Conservation (phyloP, 176 grass and related monocot genomes). For the Metroxylon sagu region DNA sequence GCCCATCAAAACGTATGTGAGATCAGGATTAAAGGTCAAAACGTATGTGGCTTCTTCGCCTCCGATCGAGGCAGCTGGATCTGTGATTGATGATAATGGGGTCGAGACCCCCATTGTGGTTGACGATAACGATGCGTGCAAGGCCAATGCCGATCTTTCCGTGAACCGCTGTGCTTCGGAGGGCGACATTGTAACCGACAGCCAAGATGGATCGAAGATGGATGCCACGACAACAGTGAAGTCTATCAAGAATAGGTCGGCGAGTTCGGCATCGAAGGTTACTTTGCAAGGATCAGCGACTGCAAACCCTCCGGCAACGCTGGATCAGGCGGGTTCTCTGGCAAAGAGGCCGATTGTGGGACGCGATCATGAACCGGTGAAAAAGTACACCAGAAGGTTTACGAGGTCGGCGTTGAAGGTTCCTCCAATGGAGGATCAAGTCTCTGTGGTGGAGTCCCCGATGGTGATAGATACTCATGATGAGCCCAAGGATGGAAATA, state of each 20-base stretch:
- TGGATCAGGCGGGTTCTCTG: neutral
- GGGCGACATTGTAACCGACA: neutral
- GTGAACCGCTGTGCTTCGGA: neutral
- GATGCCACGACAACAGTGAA: neutral
- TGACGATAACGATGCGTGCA: neutral
- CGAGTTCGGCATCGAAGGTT: neutral
- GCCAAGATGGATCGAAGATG: neutral
- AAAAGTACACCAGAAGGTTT: constrained; percentile 28
- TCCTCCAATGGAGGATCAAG: constrained; percentile 21
- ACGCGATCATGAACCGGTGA: neutral
- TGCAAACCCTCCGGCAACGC: neutral
- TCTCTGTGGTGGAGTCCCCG: neutral
- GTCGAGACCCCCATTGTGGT: neutral
- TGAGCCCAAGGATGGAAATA: neutral
- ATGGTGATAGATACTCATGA: constrained; percentile 3
- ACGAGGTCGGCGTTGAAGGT: constrained; percentile 29
- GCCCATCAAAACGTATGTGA: neutral
- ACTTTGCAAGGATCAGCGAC: neutral
- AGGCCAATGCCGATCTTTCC: neutral
- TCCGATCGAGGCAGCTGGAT: too few relatives aligned
- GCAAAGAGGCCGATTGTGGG: neutral
- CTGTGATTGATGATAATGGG: too few relatives aligned
- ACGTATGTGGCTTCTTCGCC: neutral
- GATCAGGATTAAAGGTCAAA: neutral
- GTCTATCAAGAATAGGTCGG: neutral